Conservation (phyloP, 208 protist genomes). For the Zelonia costaricensis region DNA sequence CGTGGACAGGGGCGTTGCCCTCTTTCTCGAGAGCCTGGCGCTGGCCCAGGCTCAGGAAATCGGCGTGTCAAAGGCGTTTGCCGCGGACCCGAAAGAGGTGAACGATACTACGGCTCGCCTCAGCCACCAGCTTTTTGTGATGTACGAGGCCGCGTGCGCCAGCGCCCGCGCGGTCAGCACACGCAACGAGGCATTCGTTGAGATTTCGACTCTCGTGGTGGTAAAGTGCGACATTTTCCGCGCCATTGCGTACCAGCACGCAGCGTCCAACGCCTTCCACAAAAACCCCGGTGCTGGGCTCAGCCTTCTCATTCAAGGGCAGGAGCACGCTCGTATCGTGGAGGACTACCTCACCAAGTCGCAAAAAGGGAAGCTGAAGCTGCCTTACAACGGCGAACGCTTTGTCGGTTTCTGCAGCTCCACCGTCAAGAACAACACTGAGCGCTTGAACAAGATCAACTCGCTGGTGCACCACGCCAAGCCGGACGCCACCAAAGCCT, state of each 20-base stretch:
- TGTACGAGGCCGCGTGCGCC: conserved; percentile 43
- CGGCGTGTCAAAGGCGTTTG: conserved; percentile 40
- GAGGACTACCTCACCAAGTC: conserved; percentile 30
- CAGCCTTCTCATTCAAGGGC: conserved; percentile 32
- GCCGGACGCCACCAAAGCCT: conserved; percentile 8
- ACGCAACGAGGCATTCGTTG: conserved; percentile 28
- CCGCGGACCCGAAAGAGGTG: conserved; percentile 36
- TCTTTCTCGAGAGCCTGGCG: conserved; percentile 42
- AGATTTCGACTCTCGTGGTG: conserved; percentile 33
- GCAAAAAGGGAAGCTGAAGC: conserved; percentile 40
- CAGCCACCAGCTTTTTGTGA: conserved; percentile 50
- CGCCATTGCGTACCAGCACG: conserved; percentile 45
- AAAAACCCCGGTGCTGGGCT: conserved; percentile 42
- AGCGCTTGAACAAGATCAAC: conserved; percentile 57
- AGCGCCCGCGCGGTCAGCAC: conserved; percentile 22
- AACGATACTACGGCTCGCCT: conserved; percentile 37
- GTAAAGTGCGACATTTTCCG: conserved; percentile 59
- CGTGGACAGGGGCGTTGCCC: conserved; percentile 21
- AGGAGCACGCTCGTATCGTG: conserved; percentile 21
- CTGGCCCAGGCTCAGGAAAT: conserved; percentile 75
- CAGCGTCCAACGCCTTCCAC: conserved; percentile 41
- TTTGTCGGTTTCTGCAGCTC: conserved; percentile 37
- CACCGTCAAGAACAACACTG: conserved; percentile 36
- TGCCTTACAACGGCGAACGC: conserved; percentile 35
- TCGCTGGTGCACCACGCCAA: conserved; percentile 60